Evolutionary conservation across 129 eudicot species (phyloP), one percentile per base, ranked within the genome.

Genomic region (Flaveria brownii): DNA sequence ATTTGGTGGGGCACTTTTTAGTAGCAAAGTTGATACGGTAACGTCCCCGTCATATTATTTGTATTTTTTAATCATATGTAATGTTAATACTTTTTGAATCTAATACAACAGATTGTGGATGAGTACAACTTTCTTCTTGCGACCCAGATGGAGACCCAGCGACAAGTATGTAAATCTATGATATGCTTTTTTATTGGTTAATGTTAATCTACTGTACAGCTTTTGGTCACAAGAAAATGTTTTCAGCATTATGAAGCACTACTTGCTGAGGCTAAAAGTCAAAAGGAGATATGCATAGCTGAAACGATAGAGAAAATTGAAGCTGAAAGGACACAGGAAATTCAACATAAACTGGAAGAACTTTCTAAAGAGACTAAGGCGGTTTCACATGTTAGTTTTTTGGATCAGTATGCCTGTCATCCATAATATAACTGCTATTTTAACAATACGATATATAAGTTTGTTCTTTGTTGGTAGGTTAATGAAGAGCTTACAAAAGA

Each of bases 91-190:
- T 66, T 39, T 43, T 4, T 76, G 49, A 39, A 14, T 17, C 50
- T 56, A 51, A 46, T 20, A 5, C 12, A 51, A 54, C 82, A 95
- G 99, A 86, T 86, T 70, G 73, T 80, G 72, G 96, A 89, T 28
- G 99, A 95, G 84, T 95, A 91, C 87, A 91, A 95, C 82, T 83
- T 82, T 85, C 97, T 95, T 78, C 92, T 95, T 72, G 92, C 97
- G 50, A 89, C 88, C 70, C 96, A 89, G 79, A 85, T 91, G 89
- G 97, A 91, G 77, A 86, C 76, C 45, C 99, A 95, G 54, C 85
- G 99, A 78, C 92, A 89, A 83, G 99, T 92, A 82, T 77, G 92
- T 79, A 63, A 51, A 43, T 42, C 66, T 15, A 36, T 47, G 50
- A 11, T 56, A 5, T 23, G 46, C 16, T 23, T 79, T 30, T 57